Conservation (phyloP, 2,329 filamentous ascomycete species). For the Knufia fluminis region DNA sequence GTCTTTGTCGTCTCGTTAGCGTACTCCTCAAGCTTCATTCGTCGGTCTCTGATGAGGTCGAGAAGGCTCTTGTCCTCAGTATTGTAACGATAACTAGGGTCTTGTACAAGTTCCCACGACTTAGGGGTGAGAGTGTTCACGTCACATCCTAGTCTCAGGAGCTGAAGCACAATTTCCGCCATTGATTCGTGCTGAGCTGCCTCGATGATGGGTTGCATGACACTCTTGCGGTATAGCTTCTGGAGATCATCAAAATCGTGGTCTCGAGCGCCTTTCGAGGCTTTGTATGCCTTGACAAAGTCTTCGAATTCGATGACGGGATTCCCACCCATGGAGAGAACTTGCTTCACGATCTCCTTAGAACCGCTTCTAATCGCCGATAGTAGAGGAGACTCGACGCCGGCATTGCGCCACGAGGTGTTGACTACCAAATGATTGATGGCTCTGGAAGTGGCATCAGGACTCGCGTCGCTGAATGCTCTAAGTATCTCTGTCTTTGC, state of each 20-base stretch:
- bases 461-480: slow-evolving; percentile 46
- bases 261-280: slow-evolving; percentile 23
- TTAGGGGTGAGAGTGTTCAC: slow-evolving; percentile 48
- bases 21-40: slow-evolving; percentile 44
- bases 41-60: slow-evolving; percentile 49
- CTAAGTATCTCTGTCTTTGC: slow-evolving; percentile 39
- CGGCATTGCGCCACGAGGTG: slow-evolving; percentile 27
- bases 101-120: slow-evolving; percentile 23
- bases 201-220: slow-evolving; percentile 58
- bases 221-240: slow-evolving; percentile 36
- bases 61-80: slow-evolving; percentile 40
- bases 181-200: slow-evolving; percentile 43
- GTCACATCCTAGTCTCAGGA: slow-evolving; percentile 58
- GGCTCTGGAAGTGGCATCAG: slow-evolving; percentile 48
- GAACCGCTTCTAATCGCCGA: slow-evolving; percentile 50
- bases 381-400: slow-evolving; percentile 45
- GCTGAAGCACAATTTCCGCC: slow-evolving; percentile 44
- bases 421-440: slow-evolving; percentile 55
- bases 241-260: slow-evolving; percentile 40
- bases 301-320: slow-evolving; percentile 52
- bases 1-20: slow-evolving; percentile 25
- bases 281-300: slow-evolving; percentile 51
- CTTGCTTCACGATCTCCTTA: slow-evolving; percentile 44
- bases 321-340: slow-evolving; percentile 56
- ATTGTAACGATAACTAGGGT: slow-evolving; percentile 27